Base-by-base conservation (phyloP, 2,329 filamentous ascomycete genomes). In the Aureobasidium leucospermi region DNA sequence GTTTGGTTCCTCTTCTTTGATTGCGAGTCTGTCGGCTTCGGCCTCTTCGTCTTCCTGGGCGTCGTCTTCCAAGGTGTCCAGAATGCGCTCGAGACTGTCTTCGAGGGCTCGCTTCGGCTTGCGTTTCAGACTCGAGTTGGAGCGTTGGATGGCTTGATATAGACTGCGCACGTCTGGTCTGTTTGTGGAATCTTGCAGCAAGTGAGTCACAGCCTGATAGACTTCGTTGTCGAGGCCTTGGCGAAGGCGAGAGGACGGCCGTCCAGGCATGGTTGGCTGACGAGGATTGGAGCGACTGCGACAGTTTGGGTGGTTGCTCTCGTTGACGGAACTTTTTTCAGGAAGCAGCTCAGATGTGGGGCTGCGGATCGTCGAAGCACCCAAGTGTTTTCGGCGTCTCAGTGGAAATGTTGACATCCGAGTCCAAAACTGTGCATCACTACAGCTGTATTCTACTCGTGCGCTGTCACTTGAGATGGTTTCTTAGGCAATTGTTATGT, bases 51-150 rank as follows among this genome's bases (percentile, higher is more conserved):
- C 79, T 32, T 81, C 82, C 13, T 78, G 72, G 61, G 85, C 81
- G 65, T 89, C 84, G 64, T 79, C 76, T 59, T 85, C 87, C 5
- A 93, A 78, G 16, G 90, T 84, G 7, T 86, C 82, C 15, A 96
- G 76, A 0, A 92, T 90, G 7, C 90, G 81, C 63, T 96, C 90
- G 63, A 97, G 90, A 38, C 88, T 87, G 63, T 94, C 89, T 71
- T 96, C 89, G 1, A 97, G 76, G 0, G 87, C 79, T 62, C 85
- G 86, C 72, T 94, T 96, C 41, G 90, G 90, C 65, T 88, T 85
- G 23, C 94, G 81, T 63, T 89, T 90, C 23, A 97, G 75, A 57
- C 88, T 91, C 0, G 91, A 96, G 71, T 96, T 96, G 13, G 91
- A 96, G 53, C 79, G 77, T 66, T 91, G 89, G 63, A 97, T 90